Conservation (phyloP, 179 eudicot species). For the Carnegiea gigantea region DNA sequence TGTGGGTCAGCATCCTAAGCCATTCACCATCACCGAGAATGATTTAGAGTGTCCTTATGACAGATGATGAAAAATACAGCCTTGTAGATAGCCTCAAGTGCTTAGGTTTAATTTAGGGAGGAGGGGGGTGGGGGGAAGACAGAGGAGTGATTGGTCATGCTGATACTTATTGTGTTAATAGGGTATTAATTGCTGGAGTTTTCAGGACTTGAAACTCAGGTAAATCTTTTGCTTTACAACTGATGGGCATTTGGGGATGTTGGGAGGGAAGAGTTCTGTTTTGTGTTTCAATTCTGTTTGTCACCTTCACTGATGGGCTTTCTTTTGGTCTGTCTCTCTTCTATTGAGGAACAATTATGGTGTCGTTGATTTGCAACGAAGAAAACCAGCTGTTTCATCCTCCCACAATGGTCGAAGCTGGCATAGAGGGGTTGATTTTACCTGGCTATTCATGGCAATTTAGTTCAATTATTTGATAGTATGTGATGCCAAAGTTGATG, state of each 20-base stretch:
- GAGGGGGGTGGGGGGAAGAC: not conserved
- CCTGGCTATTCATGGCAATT: not conserved
- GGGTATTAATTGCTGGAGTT: constrained; percentile 33
- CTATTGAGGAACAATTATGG: not conserved
- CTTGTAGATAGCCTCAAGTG: constrained; percentile 44
- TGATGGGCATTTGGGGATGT: constrained; percentile 21
- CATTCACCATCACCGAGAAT: constrained; percentile 81
- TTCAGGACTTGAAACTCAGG: constrained; percentile 35
- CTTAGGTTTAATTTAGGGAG: constrained; percentile 22
- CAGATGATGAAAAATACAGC: constrained; percentile 33
- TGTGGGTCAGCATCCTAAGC: constrained; percentile 82
- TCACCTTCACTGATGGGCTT: constrained; percentile 24
- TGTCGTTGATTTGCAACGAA: constrained; percentile 4
- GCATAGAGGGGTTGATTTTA: not conserved
- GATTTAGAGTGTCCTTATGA: constrained; percentile 75
- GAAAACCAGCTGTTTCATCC: not conserved
- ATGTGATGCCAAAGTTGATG: not conserved
- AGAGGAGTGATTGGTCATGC: constrained; percentile 24
- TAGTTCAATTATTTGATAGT: constrained; percentile 1
- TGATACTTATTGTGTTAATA: constrained; percentile 29
- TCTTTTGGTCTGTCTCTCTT: constrained; percentile 9
- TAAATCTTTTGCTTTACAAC: constrained; percentile 27
- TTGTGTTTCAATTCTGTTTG: constrained; percentile 3
- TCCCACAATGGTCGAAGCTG: not conserved
- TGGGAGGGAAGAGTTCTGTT: constrained; percentile 17